These are phyloP conservation scores for Rhizopus delemar DNA, from an alignment of 371 early-diverging fungal species.

Conservation along the genomic window DNA sequence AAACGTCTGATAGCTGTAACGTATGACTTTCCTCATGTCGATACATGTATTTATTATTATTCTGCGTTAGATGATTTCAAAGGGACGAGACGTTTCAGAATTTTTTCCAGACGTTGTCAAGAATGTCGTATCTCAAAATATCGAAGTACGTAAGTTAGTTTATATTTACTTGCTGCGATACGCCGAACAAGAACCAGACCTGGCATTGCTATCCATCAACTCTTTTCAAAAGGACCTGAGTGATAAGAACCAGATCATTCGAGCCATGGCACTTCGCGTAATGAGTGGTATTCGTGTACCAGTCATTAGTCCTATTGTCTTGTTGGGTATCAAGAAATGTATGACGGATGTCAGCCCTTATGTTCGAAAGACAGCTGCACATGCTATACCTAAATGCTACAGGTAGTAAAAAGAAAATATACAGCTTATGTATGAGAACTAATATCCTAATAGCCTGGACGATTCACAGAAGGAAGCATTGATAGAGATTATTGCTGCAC, in stretches of 20 bases:
- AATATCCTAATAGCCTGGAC: slow-evolving; percentile 63
- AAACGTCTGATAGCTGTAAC: slow-evolving; percentile 88
- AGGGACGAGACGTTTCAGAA: slow-evolving; percentile 89
- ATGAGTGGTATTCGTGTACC: slow-evolving; percentile 93
- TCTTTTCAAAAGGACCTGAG: slow-evolving; percentile 95
- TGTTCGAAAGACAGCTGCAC: slow-evolving; percentile 92
- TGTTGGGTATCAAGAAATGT: slow-evolving; percentile 87
- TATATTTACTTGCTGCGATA: slow-evolving; percentile 93
- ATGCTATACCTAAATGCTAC: slow-evolving; percentile 86
- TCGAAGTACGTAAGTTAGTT: slow-evolving; percentile 91
- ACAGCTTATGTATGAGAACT: neutral
- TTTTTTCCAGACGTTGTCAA: slow-evolving; percentile 96
- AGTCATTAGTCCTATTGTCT: slow-evolving; percentile 85
- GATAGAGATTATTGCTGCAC: slow-evolving; percentile 71
- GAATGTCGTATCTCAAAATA: slow-evolving; percentile 88
- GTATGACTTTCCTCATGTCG: neutral
- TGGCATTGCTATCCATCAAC: slow-evolving; percentile 87
- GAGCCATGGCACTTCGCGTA: slow-evolving; percentile 93
- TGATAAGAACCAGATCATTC: slow-evolving; percentile 89
- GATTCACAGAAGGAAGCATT: slow-evolving; percentile 73
- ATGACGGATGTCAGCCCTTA: slow-evolving; percentile 86
- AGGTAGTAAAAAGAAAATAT: slow-evolving; percentile 48
- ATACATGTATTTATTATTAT: neutral
- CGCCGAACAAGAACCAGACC: slow-evolving; percentile 93
- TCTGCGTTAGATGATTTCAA: slow-evolving; percentile 79